phyloP scores from a whole-genome alignment of 225 moss, liverwort and hornwort species.

The Marchantia paleacea region DNA sequence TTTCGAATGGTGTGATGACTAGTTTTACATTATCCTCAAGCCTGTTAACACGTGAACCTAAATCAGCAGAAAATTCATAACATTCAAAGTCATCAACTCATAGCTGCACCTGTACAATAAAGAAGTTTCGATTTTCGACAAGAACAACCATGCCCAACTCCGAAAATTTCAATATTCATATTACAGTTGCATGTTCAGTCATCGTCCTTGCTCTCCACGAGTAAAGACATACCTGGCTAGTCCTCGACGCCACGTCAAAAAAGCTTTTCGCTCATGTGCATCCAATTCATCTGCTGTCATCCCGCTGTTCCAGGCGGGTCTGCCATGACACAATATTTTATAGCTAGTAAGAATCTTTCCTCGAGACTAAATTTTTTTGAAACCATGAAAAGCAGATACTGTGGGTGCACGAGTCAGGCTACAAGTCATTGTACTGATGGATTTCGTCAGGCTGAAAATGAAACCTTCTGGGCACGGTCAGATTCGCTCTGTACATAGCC shows the following conservation, averaged over 20 bases:
- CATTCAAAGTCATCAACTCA: background rate
- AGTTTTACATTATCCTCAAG: constrained; percentile 88
- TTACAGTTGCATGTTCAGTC: background rate
- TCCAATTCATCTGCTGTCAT: constrained; percentile 92
- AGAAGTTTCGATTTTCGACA: background rate
- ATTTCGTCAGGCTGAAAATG: background rate
- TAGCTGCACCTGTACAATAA: background rate
- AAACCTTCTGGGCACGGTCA: constrained; percentile 88
- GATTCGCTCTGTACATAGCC: constrained; percentile 65
- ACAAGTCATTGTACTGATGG: background rate
- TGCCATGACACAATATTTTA: constrained; percentile 28
- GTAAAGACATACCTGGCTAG: constrained; percentile 55
- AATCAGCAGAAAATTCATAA: background rate
- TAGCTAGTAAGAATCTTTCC: background rate
- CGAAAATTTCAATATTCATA: background rate
- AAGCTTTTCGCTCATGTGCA: constrained; percentile 74
- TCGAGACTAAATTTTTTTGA: too few relatives aligned
- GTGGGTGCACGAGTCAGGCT: background rate
- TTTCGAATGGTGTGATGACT: constrained; percentile 89
- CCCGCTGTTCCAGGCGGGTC: constrained; percentile 75
- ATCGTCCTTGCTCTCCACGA: background rate
- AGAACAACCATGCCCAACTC: background rate
- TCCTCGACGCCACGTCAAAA: constrained; percentile 89
- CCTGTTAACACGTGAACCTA: constrained; percentile 36
- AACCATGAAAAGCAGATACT: background rate